phyloP scores from a whole-genome alignment of 1,284 basidiomycete genomes.

The Tranzscheliella williamsii region DNA sequence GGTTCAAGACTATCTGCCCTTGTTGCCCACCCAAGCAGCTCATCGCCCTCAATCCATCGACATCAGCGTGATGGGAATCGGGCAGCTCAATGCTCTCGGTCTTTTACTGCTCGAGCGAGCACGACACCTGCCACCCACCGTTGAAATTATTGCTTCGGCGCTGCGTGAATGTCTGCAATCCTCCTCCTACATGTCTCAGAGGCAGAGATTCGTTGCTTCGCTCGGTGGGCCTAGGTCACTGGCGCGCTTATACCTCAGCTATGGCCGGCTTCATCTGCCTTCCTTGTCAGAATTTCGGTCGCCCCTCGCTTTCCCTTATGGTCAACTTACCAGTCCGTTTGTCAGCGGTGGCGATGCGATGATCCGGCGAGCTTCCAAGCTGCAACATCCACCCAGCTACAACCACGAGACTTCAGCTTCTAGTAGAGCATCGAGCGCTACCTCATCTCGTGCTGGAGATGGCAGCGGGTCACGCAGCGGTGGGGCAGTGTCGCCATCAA shows the following conservation, averaged over 20 bases:
- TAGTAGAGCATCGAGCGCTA: constrained; percentile 23
- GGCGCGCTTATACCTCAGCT: constrained; percentile 44
- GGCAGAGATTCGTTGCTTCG: constrained; percentile 40
- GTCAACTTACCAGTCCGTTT: constrained; percentile 35
- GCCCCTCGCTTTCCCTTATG: constrained; percentile 38
- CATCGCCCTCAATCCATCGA: too few species aligned
- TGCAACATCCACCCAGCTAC: constrained; percentile 2
- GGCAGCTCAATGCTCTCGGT: too few species aligned
- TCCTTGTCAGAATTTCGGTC: constrained; percentile 23
- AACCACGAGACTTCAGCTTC: constrained; percentile 11
- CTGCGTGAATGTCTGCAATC: constrained; percentile 12
- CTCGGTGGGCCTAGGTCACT: constrained; percentile 43
- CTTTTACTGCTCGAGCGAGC: too few species aligned
- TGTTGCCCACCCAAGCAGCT: constrained; percentile 14
- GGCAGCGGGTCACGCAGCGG: background rate
- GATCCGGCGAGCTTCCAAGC: background rate
- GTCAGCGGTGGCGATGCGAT: constrained; percentile 11
- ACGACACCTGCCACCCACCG: constrained; percentile 1
- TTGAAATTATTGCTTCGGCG: constrained; percentile 3
- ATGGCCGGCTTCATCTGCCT: constrained; percentile 36
- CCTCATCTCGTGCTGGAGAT: background rate
- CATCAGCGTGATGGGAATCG: too few species aligned
- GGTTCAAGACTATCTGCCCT: constrained; percentile 41
- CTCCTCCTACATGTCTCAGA: constrained; percentile 25
- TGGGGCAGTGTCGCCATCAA: constrained; percentile 10